phyloP scores from a whole-genome alignment of 805 yeast genomes.

The Saccharomyces kudriavzevii region DNA sequence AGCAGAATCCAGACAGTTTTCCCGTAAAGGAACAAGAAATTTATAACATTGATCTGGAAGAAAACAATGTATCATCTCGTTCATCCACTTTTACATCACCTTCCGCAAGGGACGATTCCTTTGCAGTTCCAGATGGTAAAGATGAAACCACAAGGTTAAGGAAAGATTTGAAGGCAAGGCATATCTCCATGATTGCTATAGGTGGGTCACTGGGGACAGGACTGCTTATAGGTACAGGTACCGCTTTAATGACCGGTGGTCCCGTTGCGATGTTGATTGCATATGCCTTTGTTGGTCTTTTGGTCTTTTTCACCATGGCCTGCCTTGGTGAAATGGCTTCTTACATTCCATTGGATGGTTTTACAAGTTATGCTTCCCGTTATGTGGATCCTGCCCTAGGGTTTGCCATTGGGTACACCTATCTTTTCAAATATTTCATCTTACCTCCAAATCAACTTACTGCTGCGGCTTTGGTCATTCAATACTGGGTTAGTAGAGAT shows the following conservation, averaged over 20 bases:
- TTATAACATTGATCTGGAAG: background rate
- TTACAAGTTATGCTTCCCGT: constrained; percentile 48
- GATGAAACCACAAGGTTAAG: constrained; percentile 13
- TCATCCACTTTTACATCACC: background rate
- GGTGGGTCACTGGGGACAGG: constrained; percentile 85
- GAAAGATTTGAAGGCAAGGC: constrained; percentile 41
- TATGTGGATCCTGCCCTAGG: constrained; percentile 44
- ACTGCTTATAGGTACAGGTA: constrained; percentile 67
- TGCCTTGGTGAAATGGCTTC: constrained; percentile 65
- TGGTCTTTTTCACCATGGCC: constrained; percentile 62
- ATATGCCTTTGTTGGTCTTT: constrained; percentile 60
- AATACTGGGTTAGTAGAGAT: constrained; percentile 37
- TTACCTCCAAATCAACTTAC: constrained; percentile 40
- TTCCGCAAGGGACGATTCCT: background rate
- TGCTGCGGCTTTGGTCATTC: constrained; percentile 41
- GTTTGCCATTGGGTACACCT: constrained; percentile 40
- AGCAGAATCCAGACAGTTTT: background rate
- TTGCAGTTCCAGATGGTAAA: constrained; percentile 10
- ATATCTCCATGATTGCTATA: constrained; percentile 65
- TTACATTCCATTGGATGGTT: constrained; percentile 59
- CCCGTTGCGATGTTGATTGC: constrained; percentile 49
- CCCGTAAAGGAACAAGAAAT: constrained; percentile 1
- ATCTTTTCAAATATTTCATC: constrained; percentile 40
- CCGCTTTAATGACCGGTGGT: constrained; percentile 63
- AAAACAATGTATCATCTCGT: background rate